Conservation (phyloP, 1,284 basidiomycete genomes). For the Tilletia indica region DNA sequence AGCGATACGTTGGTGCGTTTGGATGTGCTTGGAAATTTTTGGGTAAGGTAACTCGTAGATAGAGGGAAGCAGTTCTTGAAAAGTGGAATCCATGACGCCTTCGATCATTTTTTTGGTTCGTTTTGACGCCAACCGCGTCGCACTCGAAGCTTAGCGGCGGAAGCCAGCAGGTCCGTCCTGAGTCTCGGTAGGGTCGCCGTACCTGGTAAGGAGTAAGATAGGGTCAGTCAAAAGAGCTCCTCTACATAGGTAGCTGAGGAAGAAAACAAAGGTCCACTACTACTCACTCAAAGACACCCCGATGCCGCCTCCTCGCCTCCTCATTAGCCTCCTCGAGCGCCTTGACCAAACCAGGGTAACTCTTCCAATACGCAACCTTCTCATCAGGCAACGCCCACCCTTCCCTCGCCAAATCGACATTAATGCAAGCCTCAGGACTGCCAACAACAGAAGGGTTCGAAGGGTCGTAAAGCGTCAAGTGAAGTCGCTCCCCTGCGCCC, state of each 20-base stretch:
- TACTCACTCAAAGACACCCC: slow-evolving; percentile 35
- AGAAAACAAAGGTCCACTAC: background rate
- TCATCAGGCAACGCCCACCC: slow-evolving; percentile 42
- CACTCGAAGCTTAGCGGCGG: background rate
- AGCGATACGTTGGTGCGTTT: no score
- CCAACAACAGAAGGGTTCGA: slow-evolving; percentile 30
- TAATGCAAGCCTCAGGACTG: slow-evolving; percentile 41
- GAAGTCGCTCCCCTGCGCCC: slow-evolving; percentile 16
- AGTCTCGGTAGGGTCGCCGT: slow-evolving; percentile 16
- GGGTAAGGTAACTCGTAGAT: no score
- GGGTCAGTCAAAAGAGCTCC: background rate
- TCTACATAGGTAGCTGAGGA: background rate
- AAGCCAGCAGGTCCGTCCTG: slow-evolving; percentile 11
- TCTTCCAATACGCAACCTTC: slow-evolving; percentile 40
- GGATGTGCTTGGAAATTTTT: no score
- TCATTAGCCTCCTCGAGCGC: slow-evolving; percentile 30
- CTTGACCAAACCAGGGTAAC: slow-evolving; percentile 32
- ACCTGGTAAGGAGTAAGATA: background rate
- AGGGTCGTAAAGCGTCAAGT: slow-evolving; percentile 47
- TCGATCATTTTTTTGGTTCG: no score
- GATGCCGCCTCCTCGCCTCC: slow-evolving; percentile 36
- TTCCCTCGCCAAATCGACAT: slow-evolving; percentile 37
- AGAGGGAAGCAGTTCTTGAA: no score
- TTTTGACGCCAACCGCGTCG: no score
- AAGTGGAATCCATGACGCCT: no score